Conservation (phyloP, 495 filamentous ascomycete genomes). For the Tuber umbilicatum region DNA sequence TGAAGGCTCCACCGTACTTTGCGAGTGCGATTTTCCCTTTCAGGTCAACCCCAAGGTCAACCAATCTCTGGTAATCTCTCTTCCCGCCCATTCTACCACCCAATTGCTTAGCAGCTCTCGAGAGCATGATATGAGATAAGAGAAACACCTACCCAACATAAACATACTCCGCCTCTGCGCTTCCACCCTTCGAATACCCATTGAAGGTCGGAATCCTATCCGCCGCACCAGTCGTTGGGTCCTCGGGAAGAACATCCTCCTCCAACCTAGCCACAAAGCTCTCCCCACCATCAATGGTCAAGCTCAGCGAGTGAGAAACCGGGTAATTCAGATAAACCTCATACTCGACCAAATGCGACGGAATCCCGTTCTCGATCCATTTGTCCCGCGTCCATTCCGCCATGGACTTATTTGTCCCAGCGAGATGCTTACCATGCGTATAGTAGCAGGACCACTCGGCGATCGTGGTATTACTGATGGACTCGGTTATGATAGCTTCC, state of each 20-base stretch:
- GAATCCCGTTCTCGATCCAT: constrained; percentile 78
- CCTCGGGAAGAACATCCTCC: constrained; percentile 81
- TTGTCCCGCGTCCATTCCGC: constrained; percentile 79
- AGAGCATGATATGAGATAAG: not conserved
- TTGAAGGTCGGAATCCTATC: constrained; percentile 88
- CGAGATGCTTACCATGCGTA: constrained; percentile 78
- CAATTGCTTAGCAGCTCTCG: not conserved
- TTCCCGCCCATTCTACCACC: constrained; percentile 41
- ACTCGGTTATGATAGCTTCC: constrained; percentile 16
- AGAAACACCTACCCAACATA: constrained; percentile 24
- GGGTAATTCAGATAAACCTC: constrained; percentile 93
- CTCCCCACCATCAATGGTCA: constrained; percentile 44
- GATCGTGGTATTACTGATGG: constrained; percentile 25
- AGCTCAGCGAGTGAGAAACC: constrained; percentile 21
- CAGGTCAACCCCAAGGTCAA: constrained; percentile 66
- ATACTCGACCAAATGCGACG: constrained; percentile 67
- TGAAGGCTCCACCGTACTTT: constrained; percentile 80
- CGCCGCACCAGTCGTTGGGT: constrained; percentile 63
- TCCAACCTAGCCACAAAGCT: constrained; percentile 72
- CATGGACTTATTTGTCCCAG: constrained; percentile 79
- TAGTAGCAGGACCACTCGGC: constrained; percentile 88
- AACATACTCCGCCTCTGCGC: constrained; percentile 70
- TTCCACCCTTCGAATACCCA: constrained; percentile 74
- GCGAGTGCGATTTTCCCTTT: constrained; percentile 64
- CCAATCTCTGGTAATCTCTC: constrained; percentile 83